Evolutionary conservation across 2,329 filamentous ascomycete genomes (phyloP), one percentile per base, ranked within the genome.

Genomic region (Fusarium humuli): DNA sequence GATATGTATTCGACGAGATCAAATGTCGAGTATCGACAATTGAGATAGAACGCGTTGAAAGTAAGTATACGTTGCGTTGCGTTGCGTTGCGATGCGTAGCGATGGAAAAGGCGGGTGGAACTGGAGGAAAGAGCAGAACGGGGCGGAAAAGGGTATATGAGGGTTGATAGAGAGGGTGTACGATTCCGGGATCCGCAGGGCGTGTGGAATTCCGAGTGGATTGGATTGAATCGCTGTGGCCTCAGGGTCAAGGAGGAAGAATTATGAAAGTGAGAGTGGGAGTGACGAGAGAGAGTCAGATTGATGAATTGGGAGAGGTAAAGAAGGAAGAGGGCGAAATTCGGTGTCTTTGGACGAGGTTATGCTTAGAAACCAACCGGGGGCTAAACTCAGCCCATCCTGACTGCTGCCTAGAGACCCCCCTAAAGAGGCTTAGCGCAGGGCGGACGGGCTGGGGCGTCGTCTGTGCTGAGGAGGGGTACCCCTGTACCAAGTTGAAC

Each of bases 391-490:
- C 73, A 77, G 73, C 73, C 77, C 70, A 63, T 71, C 49, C 49
- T 59, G 69, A 73, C 78, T 79, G 78, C 77, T 79, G 78, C 78
- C 78, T 79, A 67, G 74, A 76, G 49, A 48, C 25, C 25, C 34
- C 16, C 20, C 54, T 54, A 57, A 71, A 77, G 67, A 45, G 52
- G 67, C 12, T 41, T 74, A 75, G 73, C 41, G 55, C 49, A 44
- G 53, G 52, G 56, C 46, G 54, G 49, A 48, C 61, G 63, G 68
- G 67, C 61, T 75, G 77, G 75, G 78, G 73, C 77, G 75, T 69
- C 75, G 75, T 54, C 58, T 61, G 63, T 71, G 70, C 60, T 69
- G 72, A 75, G 72, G 73, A 74, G 54, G 58, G 44, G 47, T 2
- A 66, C 64, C 70, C 71, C 57, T 75, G 64, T 57, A 10, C 20